phyloP scores from a whole-genome alignment of 495 filamentous ascomycete species.

The Aspergillus saccharolyticus region DNA sequence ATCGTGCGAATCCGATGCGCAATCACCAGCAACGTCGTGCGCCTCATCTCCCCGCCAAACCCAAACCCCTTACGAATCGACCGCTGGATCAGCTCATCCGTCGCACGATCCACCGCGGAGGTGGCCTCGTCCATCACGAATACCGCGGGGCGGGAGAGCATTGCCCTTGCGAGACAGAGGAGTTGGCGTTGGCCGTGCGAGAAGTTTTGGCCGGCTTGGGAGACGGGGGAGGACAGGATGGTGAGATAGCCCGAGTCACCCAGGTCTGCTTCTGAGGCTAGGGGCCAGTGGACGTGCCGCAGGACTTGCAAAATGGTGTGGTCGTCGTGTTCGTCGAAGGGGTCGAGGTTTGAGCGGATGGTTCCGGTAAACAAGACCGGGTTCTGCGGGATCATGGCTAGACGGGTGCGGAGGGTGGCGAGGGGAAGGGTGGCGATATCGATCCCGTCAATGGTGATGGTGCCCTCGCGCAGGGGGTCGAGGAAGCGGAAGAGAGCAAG shows the following conservation, averaged over 20 bases:
- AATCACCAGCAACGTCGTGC: conserved; percentile 62
- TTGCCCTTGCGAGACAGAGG: conserved; percentile 42
- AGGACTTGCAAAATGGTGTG: conserved; percentile 59
- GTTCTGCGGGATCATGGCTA: conserved; percentile 51
- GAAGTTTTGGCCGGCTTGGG: too few relatives aligned
- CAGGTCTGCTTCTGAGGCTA: too few relatives aligned
- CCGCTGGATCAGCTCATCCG: conserved; percentile 65
- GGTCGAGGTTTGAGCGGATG: conserved; percentile 49
- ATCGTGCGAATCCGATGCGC: conserved; percentile 72
- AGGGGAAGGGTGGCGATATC: conserved; percentile 45
- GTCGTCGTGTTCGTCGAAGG: conserved; percentile 58
- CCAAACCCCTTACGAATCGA: conserved; percentile 64
- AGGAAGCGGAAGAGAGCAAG: conserved; percentile 47
- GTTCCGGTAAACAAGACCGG: conserved; percentile 48
- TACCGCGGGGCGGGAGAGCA: conserved; percentile 61
- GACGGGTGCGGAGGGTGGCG: conserved; percentile 34
- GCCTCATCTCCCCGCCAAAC: conserved; percentile 4
- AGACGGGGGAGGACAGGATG: too few relatives aligned
- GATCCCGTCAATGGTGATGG: conserved; percentile 44
- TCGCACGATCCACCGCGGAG: conserved; percentile 67
- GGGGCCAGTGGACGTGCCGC: conserved; percentile 54
- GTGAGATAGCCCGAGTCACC: too few relatives aligned
- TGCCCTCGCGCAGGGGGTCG: conserved; percentile 32
- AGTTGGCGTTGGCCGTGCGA: conserved; percentile 71
- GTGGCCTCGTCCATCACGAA: conserved; percentile 74